Conservation (phyloP, 2,329 filamentous ascomycete genomes). For the Hymenoscyphus repandus region DNA sequence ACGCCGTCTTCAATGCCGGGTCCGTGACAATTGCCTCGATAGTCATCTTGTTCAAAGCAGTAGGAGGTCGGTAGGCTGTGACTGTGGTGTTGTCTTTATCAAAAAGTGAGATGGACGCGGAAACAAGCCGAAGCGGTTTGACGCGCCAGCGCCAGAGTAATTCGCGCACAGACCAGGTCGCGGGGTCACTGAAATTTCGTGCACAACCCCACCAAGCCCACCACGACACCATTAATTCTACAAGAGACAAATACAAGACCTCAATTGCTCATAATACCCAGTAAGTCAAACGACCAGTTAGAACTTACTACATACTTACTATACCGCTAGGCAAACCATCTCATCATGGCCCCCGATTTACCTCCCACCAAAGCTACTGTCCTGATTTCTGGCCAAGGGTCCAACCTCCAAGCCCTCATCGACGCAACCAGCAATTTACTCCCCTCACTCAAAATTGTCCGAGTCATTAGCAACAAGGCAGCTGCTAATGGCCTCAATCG, state of each 20-base stretch:
- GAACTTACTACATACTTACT: background rate
- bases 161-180: too few relatives aligned
- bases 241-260: too few relatives aligned
- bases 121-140: too few relatives aligned
- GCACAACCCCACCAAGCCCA: too few relatives aligned
- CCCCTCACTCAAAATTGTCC: conserved; percentile 45
- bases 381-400: conserved; percentile 62
- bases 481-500: conserved; percentile 62
- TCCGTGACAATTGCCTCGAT: conserved; percentile 58
- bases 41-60: conserved; percentile 38
- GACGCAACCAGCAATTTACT: conserved; percentile 38
- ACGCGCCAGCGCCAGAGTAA: too few relatives aligned
- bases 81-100: background rate
- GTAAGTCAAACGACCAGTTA: too few relatives aligned
- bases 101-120: background rate
- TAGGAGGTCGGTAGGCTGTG: too few relatives aligned
- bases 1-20: conserved; percentile 58
- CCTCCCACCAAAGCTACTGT: conserved; percentile 43
- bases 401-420: conserved; percentile 65
- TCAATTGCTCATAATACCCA: too few relatives aligned
- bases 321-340: background rate
- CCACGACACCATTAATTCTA: too few relatives aligned
- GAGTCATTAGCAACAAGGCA: conserved; percentile 60
- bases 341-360: conserved; percentile 13
- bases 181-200: too few relatives aligned